Evolutionary conservation across 208 protist species (phyloP).

Genomic region (Spongospora subterranea): DNA sequence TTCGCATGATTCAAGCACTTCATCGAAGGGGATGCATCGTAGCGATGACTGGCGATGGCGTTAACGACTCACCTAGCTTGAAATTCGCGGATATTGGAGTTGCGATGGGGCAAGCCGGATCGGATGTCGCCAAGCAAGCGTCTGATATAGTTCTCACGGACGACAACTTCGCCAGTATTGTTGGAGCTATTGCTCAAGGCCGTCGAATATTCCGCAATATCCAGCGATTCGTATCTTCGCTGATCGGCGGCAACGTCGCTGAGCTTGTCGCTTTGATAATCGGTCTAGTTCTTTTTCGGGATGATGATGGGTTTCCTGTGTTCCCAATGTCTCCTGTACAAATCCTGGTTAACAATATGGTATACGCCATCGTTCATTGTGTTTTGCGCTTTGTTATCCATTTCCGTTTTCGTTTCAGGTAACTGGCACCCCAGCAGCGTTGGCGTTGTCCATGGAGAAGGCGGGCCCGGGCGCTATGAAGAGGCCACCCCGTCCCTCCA

Average conservation of each 20-base stretch:
- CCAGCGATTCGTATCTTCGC: neutral
- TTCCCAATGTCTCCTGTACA: constrained; percentile 35
- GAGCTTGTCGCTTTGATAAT: constrained; percentile 9
- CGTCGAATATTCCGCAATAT: constrained; percentile 36
- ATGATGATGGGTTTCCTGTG: neutral
- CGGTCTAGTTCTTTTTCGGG: neutral
- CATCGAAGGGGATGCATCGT: constrained; percentile 57
- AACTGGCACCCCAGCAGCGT: constrained; percentile 35
- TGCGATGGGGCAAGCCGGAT: constrained; percentile 49
- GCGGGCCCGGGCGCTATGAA: neutral
- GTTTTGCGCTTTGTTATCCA: neutral
- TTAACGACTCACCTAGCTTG: constrained; percentile 91
- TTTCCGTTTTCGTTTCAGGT: neutral
- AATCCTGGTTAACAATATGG: constrained; percentile 50
- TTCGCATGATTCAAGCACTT: constrained; percentile 41
- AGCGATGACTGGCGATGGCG: constrained; percentile 80
- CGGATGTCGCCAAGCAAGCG: constrained; percentile 55
- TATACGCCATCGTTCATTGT: neutral
- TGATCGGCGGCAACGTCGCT: constrained; percentile 40
- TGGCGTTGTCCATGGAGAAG: constrained; percentile 4
- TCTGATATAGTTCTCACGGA: constrained; percentile 64
- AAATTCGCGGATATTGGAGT: constrained; percentile 79
- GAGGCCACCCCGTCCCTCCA: neutral
- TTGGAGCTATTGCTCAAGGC: neutral
- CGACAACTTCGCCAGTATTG: constrained; percentile 65